Evolutionary conservation across 371 early-diverging fungal species (phyloP), one percentile per base, ranked within the genome.

Genomic region (Mucor circinelloides): DNA sequence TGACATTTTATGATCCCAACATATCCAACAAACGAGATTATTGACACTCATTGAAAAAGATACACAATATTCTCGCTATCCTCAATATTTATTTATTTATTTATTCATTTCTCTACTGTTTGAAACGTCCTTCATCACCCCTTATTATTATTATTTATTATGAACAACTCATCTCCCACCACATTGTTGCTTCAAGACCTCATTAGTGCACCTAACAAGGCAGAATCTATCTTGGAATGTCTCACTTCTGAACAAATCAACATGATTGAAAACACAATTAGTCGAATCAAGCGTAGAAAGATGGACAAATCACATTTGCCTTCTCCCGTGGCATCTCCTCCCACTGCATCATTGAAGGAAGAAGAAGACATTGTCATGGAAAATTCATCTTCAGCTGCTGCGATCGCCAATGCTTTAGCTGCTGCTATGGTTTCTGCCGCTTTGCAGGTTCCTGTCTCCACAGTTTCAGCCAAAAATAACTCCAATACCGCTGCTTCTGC

Each of bases 221-320:
- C 78, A 21, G 82, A 82, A 60, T 71, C 70, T 19, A 70, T 76
- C 9, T 65, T 82, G 15, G 79, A 77, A 58, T 59, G 50, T 4
- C 68, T 82, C 31, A 75, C 79, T 3, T 63, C 72, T 23, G 82
- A 79, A 32, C 82, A 82, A 63, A 73, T 82, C 25, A 59, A 62
- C 3, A 66, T 74, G 70, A 77, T 82, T 42, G 79, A 82, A 61
- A 63, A 70, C 30, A 82, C 79, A 19, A 70, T 82, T 32, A 71
- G 63, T 32, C 65, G 77, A 23, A 72, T 77, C 48, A 82, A 82
- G 67, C 73, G 74, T 56, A 71, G 79, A 69, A 82, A 81, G 59
- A 66, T 77, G 40, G 71, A 77, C 21, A 65, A 71, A 28, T 54
- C 58, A 27, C 63, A 73, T 28, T 64, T 69, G 30, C 69, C 69